Percentiles rank a stretch among this genome's conserved stretches.
phyloP scores from a whole-genome alignment of 306 rosid species.

The Corylus americana region DNA sequence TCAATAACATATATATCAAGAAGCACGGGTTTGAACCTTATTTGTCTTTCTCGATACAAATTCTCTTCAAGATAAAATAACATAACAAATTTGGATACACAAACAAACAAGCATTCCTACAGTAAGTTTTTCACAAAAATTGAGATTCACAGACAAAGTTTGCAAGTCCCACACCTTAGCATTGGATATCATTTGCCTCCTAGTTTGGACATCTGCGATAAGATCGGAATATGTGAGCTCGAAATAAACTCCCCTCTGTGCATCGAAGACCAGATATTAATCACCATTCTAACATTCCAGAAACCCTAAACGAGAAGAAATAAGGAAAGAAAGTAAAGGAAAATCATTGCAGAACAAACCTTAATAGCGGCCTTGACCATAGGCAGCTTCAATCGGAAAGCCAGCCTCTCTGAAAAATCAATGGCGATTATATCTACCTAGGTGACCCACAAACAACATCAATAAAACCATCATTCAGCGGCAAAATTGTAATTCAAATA shows the following conservation, averaged over 20 bases:
- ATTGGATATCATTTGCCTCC: constrained; percentile 72
- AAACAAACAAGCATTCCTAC: neutral
- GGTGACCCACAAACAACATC: constrained; percentile 18
- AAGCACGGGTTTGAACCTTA: neutral
- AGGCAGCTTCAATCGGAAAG: constrained; percentile 70
- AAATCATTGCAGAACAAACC: constrained; percentile 41
- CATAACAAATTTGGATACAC: neutral
- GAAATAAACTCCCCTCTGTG: constrained; percentile 79
- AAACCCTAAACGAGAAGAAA: neutral
- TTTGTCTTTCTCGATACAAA: neutral
- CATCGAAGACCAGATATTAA: constrained; percentile 13
- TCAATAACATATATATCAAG: neutral
- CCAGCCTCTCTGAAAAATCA: constrained; percentile 67
- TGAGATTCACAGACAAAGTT: neutral
- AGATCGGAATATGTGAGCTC: constrained; percentile 66
- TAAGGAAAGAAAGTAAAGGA: neutral
- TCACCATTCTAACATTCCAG: neutral
- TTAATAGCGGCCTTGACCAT: constrained; percentile 66
- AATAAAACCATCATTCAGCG: neutral
- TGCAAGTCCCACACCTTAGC: constrained; percentile 60
- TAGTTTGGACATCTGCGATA: constrained; percentile 46
- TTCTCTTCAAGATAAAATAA: neutral
- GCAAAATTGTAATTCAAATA: neutral
- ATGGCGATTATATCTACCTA: constrained; percentile 82
- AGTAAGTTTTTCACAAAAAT: neutral